Conservation (phyloP, 2,329 filamentous ascomycete species). For the Seiridium unicorne region DNA sequence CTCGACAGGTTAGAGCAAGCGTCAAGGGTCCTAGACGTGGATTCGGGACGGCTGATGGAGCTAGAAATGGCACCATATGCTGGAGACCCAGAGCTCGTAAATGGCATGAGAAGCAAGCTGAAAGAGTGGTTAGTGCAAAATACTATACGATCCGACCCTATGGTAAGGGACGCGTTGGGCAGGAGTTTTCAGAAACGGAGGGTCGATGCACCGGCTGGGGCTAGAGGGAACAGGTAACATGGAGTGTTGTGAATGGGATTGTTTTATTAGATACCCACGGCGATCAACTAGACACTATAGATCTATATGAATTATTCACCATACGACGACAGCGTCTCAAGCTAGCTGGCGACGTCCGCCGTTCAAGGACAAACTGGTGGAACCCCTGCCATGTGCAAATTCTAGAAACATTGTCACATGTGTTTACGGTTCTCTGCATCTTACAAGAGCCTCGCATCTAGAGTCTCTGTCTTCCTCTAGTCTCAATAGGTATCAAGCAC, state of each 20-base stretch:
- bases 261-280: not conserved
- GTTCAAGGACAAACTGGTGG: no score
- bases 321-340: no score
- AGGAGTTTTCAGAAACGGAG: conserved; percentile 63
- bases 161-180: conserved; percentile 78
- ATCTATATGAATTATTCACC: no score
- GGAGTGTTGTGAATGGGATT: no score
- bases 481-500: conserved; percentile 62
- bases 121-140: conserved; percentile 88
- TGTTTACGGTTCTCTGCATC: not conserved
- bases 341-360: no score
- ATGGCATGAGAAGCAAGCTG: conserved; percentile 67
- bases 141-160: conserved; percentile 73
- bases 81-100: conserved; percentile 64
- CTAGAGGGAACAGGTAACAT: conserved; percentile 46
- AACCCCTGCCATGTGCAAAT: no score
- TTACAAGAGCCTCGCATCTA: conserved; percentile 23
- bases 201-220: conserved; percentile 60
- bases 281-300: not conserved
- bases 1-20: conserved; percentile 66
- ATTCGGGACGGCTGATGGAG: conserved; percentile 68
- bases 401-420: no score
- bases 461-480: conserved; percentile 55
- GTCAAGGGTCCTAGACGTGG: conserved; percentile 61
- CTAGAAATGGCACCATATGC: conserved; percentile 80